These are phyloP conservation scores for Martiniozyma abietophila DNA, from an alignment of 805 yeast species.

Conservation along the genomic window DNA sequence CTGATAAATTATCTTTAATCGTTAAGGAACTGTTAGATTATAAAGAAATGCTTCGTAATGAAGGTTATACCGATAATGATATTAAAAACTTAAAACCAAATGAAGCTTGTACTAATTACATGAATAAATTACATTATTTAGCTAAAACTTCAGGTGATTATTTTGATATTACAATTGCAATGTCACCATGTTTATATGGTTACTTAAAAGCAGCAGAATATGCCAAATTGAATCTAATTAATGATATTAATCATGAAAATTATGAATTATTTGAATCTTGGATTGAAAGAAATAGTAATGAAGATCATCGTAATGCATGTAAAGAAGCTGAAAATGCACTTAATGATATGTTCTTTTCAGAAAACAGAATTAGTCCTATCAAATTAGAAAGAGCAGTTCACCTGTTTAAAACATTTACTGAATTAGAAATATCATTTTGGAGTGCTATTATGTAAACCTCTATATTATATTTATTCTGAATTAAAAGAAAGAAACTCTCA, in stretches of 20 bases:
- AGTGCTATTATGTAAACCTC: slow-evolving; percentile 7
- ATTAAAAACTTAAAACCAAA: slow-evolving; percentile 40
- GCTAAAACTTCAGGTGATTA: slow-evolving; percentile 25
- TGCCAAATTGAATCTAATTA: not conserved
- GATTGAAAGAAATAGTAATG: slow-evolving; percentile 3
- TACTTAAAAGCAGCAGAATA: slow-evolving; percentile 3
- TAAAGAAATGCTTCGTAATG: slow-evolving; percentile 33
- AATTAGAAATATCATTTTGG: slow-evolving; percentile 8
- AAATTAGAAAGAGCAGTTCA: slow-evolving; percentile 5
- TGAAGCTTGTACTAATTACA: slow-evolving; percentile 50
- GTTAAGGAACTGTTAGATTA: slow-evolving; percentile 50
- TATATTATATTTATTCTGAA: too few relatives aligned
- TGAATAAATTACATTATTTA: slow-evolving; percentile 47
- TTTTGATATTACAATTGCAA: slow-evolving; percentile 6
- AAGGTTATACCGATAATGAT: slow-evolving; percentile 33
- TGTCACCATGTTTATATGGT: slow-evolving; percentile 11
- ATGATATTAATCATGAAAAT: not conserved
- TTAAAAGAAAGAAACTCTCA: too few relatives aligned
- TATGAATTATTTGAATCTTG: slow-evolving; percentile 3
- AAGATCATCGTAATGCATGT: slow-evolving; percentile 2
- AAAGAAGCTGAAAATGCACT: slow-evolving; percentile 1
- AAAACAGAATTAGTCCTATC: slow-evolving; percentile 1
- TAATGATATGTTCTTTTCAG: slow-evolving; percentile 1
- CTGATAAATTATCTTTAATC: slow-evolving; percentile 41
- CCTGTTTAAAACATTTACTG: slow-evolving; percentile 8